Evolutionary conservation across 176 grass and related monocot genomes (phyloP).

Genomic region (Pontederia crassipes): DNA sequence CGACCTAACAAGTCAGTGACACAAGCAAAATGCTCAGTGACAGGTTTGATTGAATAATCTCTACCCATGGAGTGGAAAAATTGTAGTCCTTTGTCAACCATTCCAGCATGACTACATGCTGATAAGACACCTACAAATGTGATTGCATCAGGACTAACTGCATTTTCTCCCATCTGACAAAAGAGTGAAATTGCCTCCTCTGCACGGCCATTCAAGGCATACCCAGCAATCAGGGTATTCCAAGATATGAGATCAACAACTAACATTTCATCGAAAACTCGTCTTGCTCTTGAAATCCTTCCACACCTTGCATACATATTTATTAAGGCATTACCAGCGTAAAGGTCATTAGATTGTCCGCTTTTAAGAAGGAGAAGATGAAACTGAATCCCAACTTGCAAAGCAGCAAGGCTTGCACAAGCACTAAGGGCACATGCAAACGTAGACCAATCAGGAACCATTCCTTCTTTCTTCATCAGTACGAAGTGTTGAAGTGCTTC

Average conservation of each 20-base stretch:
- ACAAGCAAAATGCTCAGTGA: no score
- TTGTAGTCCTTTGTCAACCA: background rate
- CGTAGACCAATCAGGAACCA: background rate
- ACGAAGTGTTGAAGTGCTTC: background rate
- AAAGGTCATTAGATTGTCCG: background rate
- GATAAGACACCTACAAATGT: background rate
- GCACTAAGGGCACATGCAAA: background rate
- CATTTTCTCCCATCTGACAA: background rate
- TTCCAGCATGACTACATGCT: constrained; percentile 6
- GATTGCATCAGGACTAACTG: background rate
- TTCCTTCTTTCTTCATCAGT: background rate
- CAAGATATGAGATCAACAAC: background rate
- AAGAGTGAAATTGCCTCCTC: background rate
- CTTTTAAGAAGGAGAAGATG: background rate
- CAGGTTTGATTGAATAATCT: no score
- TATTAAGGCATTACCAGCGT: background rate
- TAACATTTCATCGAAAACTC: background rate
- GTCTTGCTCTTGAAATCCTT: background rate
- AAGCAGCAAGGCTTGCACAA: background rate
- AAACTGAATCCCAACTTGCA: background rate
- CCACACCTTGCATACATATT: constrained; percentile 2
- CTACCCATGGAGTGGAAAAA: background rate
- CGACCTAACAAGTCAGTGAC: background rate
- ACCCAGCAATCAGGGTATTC: constrained; percentile 4
- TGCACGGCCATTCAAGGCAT: background rate